Base-by-base conservation (phyloP, 768 basidiomycete species). In the Cyclocybe aegerita region DNA sequence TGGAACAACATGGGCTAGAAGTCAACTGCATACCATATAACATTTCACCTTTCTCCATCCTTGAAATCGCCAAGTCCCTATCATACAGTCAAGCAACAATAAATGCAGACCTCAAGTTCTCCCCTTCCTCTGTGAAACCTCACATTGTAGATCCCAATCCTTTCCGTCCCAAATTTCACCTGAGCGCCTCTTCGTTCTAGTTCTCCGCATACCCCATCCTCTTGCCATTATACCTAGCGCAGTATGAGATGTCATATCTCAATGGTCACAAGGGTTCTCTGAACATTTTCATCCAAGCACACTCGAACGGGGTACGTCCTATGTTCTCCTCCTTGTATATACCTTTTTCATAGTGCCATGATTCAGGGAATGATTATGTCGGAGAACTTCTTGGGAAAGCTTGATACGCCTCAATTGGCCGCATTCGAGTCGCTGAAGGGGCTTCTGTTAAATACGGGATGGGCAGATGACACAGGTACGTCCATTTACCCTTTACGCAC, bases 141-240 rank as follows among this genome's bases (percentile, higher is more conserved):
- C 71, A 70, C 37, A 58, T 84, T 55, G 84, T 83, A 52, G 48
- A 76, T 61, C 4, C 32, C 45, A n/a, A 15, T 42, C 4, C 43
- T 33, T 17, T 42, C 45, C 42, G 49, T 49, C 31, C 59, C 38
- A 17, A 9, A 15, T 33, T 46, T 46, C 52, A 23, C 36, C 32
- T 33, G 35, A 15, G 7, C 42, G 43, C 10, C 50, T 40, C 6
- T 14, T 29, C 30, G 9, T 29, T 39, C 48, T 56, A 84, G 84
- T 68, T 79, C 14, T 76, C 83, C 16, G 82, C 78, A 34, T 83
- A 81, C 54, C 85, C 85, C 3, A 68, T 87, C 31, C 71, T 87
- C 15, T 62, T 87, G n/a, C 85, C 85, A 4, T 60, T 85, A 4
- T 88, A 86, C 64, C 66, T 86, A 8, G 74, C 72, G 14, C 76